phyloP scores from a whole-genome alignment of 2,329 filamentous ascomycete genomes.

The Xylariaceae sp. region DNA sequence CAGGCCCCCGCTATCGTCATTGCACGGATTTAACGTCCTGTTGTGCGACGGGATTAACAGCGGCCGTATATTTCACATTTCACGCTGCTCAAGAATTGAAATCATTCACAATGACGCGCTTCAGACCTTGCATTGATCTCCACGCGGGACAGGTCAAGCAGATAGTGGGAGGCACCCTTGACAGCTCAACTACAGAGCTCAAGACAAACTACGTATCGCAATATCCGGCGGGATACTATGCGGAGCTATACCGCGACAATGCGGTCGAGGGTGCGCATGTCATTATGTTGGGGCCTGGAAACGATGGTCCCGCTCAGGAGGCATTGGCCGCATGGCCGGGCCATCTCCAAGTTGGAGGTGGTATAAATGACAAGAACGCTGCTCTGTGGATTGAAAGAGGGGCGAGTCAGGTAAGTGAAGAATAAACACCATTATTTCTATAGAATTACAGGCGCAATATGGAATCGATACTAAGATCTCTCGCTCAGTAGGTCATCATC shows the following conservation, averaged over 20 bases:
- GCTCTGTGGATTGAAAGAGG: conserved; percentile 79
- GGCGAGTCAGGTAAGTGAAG: conserved; percentile 69
- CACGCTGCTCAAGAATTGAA: neutral
- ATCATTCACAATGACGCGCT: conserved; percentile 70
- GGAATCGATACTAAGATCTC: conserved; percentile 1
- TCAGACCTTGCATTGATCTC: conserved; percentile 93
- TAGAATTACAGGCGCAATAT: neutral
- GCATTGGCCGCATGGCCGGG: conserved; percentile 73
- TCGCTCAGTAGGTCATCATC: conserved; percentile 73
- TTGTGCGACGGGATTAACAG: neutral
- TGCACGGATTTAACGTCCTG: neutral
- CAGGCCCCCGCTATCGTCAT: neutral
- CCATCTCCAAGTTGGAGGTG: conserved; percentile 86
- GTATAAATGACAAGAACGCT: conserved; percentile 82
- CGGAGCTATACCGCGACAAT: conserved; percentile 72
- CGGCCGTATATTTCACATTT: no score
- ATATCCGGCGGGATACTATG: conserved; percentile 75
- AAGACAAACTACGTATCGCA: conserved; percentile 91
- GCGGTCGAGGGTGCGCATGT: conserved; percentile 77
- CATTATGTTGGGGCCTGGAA: conserved; percentile 91
- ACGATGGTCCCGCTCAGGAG: conserved; percentile 72
- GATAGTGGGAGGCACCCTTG: conserved; percentile 91
- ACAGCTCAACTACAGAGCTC: conserved; percentile 58
- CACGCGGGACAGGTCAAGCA: conserved; percentile 98
- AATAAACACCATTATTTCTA: neutral